phyloP scores from a whole-genome alignment of 192 early-diverging fungal genomes.

The Gorgonomyces haynaldii region DNA sequence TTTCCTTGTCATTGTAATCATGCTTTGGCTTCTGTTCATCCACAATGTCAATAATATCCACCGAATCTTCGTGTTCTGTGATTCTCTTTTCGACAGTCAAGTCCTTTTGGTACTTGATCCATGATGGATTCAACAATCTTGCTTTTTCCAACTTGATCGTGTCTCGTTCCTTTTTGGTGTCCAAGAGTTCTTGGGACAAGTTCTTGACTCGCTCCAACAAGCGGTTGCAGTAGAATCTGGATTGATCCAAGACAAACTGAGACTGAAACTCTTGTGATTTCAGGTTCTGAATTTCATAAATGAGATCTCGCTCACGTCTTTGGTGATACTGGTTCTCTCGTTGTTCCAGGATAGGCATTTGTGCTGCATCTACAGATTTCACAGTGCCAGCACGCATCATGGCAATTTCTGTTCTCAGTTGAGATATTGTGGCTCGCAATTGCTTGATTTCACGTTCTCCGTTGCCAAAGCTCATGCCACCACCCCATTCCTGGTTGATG shows the following conservation, averaged over 20 bases:
- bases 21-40: neutral
- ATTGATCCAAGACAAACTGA: neutral
- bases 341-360: neutral
- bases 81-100: no score
- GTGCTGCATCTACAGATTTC: neutral
- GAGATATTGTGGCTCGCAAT: slow-evolving; percentile 25
- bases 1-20: neutral
- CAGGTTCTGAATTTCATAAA: slow-evolving; percentile 4
- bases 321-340: slow-evolving; percentile 3
- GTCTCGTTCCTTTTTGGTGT: neutral
- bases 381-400: slow-evolving; percentile 7
- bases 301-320: slow-evolving; percentile 2
- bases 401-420: slow-evolving; percentile 26
- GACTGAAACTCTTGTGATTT: neutral
- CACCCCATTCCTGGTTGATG: slow-evolving; percentile 56
- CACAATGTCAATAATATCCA: neutral
- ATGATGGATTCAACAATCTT: no score
- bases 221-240: neutral
- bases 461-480: slow-evolving; percentile 6
- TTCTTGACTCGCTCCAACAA: slow-evolving; percentile 2
- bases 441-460: slow-evolving; percentile 26
- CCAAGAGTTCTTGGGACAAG: neutral
- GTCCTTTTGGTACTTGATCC: no score
- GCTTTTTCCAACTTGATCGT: neutral
- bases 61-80: neutral